Percentiles rank a stretch among this genome's conserved stretches.
Evolutionary conservation across 2,329 filamentous ascomycete genomes (phyloP).

Genomic region (Neofusicoccum sp.): DNA sequence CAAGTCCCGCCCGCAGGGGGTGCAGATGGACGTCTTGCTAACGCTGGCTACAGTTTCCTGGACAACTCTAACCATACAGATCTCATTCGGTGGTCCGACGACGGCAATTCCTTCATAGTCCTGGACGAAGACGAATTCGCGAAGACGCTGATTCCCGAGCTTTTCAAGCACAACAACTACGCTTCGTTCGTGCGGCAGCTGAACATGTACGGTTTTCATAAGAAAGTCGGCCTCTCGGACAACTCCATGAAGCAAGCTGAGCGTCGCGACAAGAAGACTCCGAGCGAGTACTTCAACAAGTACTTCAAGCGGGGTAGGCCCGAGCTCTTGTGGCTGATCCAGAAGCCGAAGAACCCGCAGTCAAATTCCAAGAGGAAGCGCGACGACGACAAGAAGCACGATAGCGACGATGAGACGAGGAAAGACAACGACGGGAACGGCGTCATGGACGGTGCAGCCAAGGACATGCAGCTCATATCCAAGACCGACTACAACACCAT

Average conservation of each 20-base stretch:
- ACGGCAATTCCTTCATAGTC: constrained; percentile 94
- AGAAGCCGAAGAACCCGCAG: constrained; percentile 79
- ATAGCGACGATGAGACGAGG: constrained; percentile 64
- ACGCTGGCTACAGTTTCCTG: constrained; percentile 67
- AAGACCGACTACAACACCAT: constrained; percentile 75
- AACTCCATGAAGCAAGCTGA: constrained; percentile 98
- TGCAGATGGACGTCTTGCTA: constrained; percentile 1
- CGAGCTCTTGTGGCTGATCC: constrained; percentile 91
- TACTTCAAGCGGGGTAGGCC: constrained; percentile 93
- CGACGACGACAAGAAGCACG: constrained; percentile 64
- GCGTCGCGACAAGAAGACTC: constrained; percentile 96
- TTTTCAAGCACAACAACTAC: constrained; percentile 79
- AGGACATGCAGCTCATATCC: constrained; percentile 53
- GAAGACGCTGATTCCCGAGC: constrained; percentile 68
- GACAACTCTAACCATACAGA: constrained; percentile 92
- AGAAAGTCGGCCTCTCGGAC: constrained; percentile 71
- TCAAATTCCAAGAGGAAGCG: constrained; percentile 48
- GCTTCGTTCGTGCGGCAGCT: constrained; percentile 73
- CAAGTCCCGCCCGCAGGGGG: neutral
- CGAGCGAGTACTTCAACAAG: constrained; percentile 95
- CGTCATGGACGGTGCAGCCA: constrained; percentile 21
- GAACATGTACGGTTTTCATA: constrained; percentile 57
- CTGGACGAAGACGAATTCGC: constrained; percentile 91
- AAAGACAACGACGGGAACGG: constrained; percentile 41
- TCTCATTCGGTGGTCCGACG: constrained; percentile 94